Conservation (phyloP, 495 filamentous ascomycete genomes). For the Xylaria telfairii region DNA sequence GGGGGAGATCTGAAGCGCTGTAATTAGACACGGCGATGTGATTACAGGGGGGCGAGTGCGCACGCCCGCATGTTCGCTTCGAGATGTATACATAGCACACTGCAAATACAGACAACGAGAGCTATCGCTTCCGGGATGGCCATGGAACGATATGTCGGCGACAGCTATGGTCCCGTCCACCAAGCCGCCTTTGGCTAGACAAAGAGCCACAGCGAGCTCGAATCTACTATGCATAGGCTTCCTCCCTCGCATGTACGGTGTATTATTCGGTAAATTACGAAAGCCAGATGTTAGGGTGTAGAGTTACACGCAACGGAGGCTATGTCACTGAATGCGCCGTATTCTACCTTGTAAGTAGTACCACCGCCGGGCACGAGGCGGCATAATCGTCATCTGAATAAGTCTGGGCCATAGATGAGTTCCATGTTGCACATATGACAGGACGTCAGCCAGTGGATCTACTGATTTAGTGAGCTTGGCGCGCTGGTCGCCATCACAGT, state of each 20-base stretch:
- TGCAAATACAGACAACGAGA: background rate
- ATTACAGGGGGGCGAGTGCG: background rate
- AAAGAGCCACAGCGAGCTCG: background rate
- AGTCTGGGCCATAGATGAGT: background rate
- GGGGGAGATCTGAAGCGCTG: constrained; percentile 12
- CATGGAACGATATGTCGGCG: background rate
- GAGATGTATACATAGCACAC: background rate
- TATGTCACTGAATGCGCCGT: constrained; percentile 19
- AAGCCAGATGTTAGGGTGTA: background rate
- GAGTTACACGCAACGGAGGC: constrained; percentile 2
- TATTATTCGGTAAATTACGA: background rate
- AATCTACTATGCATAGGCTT: background rate
- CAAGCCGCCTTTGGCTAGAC: constrained; percentile 2
- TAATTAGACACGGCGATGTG: constrained; percentile 5
- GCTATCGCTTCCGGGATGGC: background rate
- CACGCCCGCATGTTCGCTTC: background rate
- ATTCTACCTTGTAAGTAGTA: too few relatives aligned
- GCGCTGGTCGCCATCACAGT: background rate
- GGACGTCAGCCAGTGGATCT: constrained; percentile 1
- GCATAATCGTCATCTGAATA: background rate
- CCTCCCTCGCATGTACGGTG: constrained; percentile 2
- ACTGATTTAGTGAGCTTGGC: background rate
- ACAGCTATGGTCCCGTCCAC: background rate
- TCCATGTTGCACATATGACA: background rate
- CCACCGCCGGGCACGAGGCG: background rate